Evolutionary conservation across 306 rosid genomes (phyloP).

Genomic region (Mimosa bimucronata): DNA sequence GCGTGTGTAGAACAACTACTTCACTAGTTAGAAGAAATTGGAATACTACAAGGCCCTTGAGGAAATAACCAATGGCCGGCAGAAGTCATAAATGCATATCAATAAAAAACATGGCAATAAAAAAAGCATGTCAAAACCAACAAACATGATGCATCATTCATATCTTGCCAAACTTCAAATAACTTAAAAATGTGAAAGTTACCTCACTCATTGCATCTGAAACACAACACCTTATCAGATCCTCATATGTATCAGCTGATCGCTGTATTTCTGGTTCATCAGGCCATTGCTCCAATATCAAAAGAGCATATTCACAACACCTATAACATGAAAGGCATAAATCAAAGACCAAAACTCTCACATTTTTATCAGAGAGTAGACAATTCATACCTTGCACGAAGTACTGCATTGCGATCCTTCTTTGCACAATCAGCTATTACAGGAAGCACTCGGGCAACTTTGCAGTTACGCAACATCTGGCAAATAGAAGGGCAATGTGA

Average conservation of each 20-base stretch:
- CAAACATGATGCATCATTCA: constrained; percentile 27
- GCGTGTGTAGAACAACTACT: neutral
- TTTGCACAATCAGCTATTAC: constrained; percentile 88
- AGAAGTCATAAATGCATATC: constrained; percentile 13
- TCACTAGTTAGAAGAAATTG: neutral
- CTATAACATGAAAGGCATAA: constrained; percentile 49
- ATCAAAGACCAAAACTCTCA: constrained; percentile 33
- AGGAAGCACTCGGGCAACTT: constrained; percentile 92
- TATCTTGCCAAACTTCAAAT: constrained; percentile 17
- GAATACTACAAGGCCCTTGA: neutral
- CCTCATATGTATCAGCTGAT: constrained; percentile 85
- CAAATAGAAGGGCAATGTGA: constrained; percentile 36
- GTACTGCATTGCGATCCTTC: constrained; percentile 86
- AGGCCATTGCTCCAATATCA: constrained; percentile 96
- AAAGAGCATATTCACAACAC: constrained; percentile 96
- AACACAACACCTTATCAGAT: constrained; percentile 90
- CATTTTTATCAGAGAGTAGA: constrained; percentile 7
- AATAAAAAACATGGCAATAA: constrained; percentile 2
- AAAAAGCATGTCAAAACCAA: constrained; percentile 28
- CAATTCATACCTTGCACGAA: constrained; percentile 85
- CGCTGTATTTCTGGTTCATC: constrained; percentile 97
- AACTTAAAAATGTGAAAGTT: constrained; percentile 35
- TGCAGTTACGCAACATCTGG: constrained; percentile 95
- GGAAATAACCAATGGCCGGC: neutral
- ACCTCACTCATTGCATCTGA: constrained; percentile 99